Evolutionary conservation across 192 early-diverging fungal genomes (phyloP), one percentile per base, ranked within the genome.

Genomic region (Backusella westeae): DNA sequence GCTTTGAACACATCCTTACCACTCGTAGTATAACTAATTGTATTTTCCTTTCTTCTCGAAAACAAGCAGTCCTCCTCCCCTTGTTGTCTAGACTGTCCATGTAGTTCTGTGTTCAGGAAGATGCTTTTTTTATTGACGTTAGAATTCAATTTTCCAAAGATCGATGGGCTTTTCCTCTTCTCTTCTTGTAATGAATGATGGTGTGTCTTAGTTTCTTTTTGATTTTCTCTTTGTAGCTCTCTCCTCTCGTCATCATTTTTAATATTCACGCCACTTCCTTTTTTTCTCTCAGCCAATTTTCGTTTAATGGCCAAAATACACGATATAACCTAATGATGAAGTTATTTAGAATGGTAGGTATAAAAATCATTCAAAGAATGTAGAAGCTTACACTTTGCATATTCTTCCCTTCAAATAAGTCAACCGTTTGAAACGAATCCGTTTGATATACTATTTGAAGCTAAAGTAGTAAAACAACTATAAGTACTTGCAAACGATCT

Each of bases 401-500:
- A 78, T 93, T 90, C 78, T 93, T 95, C 52, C 87, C 94, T 68
- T 95, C 93, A 76, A 91, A 93, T 26, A 95, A 77, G 79, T 95
- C 94, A 6, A 92, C 91, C 0, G 94, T 95, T 78, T 95, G 91
- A 77, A 95, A 95, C 71, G 93, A 80, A 79, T 94, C 92, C 17
- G 89, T 87, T 72, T 88, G 91, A 69, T 91, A 87, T n/a, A 49
- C 15, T 63, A 95, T 84, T 6, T 93, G 93, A 53, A 95, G 86
- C 85, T 91, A 80, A 32, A 53, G 46, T 49, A 34, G 9, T 26
- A 72, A 23, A 26, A 9, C 9, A 23, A 59, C 3, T 23, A 59
- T 23, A 59, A 59, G 21, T 29, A 26, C 26, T 14, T 63, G 1
- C 7, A 9, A 21, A 29, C 6, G 8, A 53, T 29, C 21, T 14